Evolutionary conservation across 2,329 filamentous ascomycete species (phyloP).

Genomic region (Trichophyton mentagrophytes): DNA sequence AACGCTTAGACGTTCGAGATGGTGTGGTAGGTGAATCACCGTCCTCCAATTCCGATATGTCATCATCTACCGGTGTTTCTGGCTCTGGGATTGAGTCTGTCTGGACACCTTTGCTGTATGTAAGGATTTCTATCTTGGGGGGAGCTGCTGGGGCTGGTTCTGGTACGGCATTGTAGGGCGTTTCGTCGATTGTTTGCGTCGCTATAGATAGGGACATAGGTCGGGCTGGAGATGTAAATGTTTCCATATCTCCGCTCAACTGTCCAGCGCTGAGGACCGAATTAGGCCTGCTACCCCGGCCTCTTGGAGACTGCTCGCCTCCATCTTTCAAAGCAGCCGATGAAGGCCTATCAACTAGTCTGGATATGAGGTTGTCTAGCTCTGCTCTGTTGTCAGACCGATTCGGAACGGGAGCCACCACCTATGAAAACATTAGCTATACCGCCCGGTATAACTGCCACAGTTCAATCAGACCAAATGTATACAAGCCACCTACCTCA

Average conservation of each 20-base stretch:
- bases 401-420: slow-evolving; percentile 47
- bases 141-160: slow-evolving; percentile 65
- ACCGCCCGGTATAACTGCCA: neutral
- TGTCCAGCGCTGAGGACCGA: slow-evolving; percentile 75
- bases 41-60: slow-evolving; percentile 49
- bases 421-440: slow-evolving; percentile 4
- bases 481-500: slow-evolving; percentile 47
- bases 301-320: slow-evolving; percentile 32
- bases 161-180: slow-evolving; percentile 62
- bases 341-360: slow-evolving; percentile 62
- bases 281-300: slow-evolving; percentile 60
- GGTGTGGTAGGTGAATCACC: slow-evolving; percentile 43
- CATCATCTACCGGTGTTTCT: slow-evolving; percentile 40
- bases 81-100: slow-evolving; percentile 59
- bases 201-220: slow-evolving; percentile 36
- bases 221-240: slow-evolving; percentile 26
- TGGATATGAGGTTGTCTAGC: slow-evolving; percentile 75
- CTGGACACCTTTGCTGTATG: slow-evolving; percentile 94
- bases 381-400: slow-evolving; percentile 54
- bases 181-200: slow-evolving; percentile 55
- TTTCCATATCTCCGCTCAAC: slow-evolving; percentile 55
- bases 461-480: neutral
- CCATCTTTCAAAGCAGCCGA: slow-evolving; percentile 51
- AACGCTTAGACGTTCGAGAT: slow-evolving; percentile 50
- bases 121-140: slow-evolving; percentile 60